phyloP scores from a whole-genome alignment of 805 yeast species.

The Komagataella ulmi region DNA sequence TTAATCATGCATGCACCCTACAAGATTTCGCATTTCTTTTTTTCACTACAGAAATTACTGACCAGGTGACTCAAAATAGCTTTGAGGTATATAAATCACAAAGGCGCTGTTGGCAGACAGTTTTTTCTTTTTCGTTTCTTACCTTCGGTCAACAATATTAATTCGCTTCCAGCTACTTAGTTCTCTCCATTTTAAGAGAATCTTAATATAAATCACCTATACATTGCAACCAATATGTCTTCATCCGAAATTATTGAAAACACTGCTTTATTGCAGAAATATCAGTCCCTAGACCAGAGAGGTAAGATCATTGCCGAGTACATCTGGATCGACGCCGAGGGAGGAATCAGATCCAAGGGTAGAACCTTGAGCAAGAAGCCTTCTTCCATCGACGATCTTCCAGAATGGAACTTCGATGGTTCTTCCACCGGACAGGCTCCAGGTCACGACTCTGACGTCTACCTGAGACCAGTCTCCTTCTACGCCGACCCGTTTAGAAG shows the following conservation, averaged over 20 bases:
- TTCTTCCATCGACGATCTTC: slow-evolving; percentile 68
- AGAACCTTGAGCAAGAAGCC: slow-evolving; percentile 67
- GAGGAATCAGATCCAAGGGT: slow-evolving; percentile 88
- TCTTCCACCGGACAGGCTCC: slow-evolving; percentile 98
- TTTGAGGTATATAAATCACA: not conserved
- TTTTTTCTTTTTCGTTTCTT: not conserved
- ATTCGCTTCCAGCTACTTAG: not conserved
- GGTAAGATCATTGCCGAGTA: slow-evolving; percentile 90
- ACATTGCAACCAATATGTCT: not conserved
- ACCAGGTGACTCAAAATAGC: not conserved
- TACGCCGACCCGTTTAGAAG: slow-evolving; percentile 97
- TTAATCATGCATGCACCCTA: not conserved
- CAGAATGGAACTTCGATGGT: slow-evolving; percentile 99
- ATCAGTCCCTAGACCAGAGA: slow-evolving; percentile 70
- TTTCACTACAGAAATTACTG: not conserved
- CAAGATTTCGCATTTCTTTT: not conserved
- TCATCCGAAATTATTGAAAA: slow-evolving; percentile 33
- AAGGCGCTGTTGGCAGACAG: not conserved
- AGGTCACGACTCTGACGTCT: slow-evolving; percentile 92
- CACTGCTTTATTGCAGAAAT: slow-evolving; percentile 74
- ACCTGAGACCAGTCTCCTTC: slow-evolving; percentile 88
- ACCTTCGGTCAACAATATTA: not conserved
- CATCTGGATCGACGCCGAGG: slow-evolving; percentile 94
- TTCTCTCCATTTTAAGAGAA: not conserved
- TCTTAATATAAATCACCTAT: not conserved